These are phyloP conservation scores for Quercus robur DNA, from an alignment of 306 rosid species.

Conservation along the genomic window DNA sequence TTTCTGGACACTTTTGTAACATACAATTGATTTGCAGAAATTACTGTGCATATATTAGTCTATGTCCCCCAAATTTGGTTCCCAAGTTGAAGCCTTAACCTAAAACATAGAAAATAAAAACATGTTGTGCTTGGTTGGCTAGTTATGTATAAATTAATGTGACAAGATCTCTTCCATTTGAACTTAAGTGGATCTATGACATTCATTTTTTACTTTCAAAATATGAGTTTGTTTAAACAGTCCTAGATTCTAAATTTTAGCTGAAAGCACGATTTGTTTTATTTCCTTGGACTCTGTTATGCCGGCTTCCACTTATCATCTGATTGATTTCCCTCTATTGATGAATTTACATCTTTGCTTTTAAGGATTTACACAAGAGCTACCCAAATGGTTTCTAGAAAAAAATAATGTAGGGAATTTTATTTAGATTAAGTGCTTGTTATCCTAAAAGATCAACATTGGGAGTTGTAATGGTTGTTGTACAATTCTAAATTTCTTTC, in stretches of 20 bases:
- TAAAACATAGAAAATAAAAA: background rate
- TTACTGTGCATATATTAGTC: background rate
- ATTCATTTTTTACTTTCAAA: background rate
- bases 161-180: background rate
- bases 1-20: background rate
- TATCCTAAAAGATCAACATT: background rate
- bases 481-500: background rate
- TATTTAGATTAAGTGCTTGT: background rate
- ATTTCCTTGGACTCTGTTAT: background rate
- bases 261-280: background rate
- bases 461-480: background rate
- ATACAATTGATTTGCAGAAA: background rate
- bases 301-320: background rate
- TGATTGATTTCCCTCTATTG: background rate
- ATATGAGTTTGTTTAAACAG: background rate
- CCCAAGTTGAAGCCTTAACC: background rate
- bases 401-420: background rate
- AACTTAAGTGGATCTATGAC: background rate
- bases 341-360: background rate
- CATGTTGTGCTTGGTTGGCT: background rate
- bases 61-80: background rate
- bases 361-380: background rate
- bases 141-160: background rate
- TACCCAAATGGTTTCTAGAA: background rate
- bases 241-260: background rate